phyloP scores from a whole-genome alignment of 2,329 filamentous ascomycete species.

The Penicillium aurantiogriseum region DNA sequence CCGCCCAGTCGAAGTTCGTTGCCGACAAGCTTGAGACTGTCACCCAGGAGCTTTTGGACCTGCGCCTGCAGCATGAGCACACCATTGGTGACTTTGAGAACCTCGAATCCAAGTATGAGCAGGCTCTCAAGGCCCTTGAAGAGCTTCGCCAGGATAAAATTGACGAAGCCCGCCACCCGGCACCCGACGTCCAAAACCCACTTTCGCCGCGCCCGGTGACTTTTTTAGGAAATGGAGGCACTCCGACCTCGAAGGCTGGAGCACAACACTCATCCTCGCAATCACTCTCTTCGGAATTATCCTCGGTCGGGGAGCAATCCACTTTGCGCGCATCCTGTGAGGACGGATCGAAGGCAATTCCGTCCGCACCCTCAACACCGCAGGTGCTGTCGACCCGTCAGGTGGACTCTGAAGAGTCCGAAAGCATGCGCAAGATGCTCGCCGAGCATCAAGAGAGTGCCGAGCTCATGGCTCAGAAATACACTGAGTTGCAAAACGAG shows the following conservation, averaged over 20 bases:
- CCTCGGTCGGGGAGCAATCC: constrained; percentile 76
- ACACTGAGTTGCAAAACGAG: constrained; percentile 76
- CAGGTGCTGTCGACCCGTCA: constrained; percentile 35
- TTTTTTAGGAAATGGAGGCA: constrained; percentile 78
- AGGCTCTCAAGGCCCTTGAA: constrained; percentile 75
- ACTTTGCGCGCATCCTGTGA: constrained; percentile 60
- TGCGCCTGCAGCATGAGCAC: constrained; percentile 85
- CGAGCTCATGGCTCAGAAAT: constrained; percentile 69
- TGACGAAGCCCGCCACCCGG: constrained; percentile 71
- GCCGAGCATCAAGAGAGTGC: constrained; percentile 75
- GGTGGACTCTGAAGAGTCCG: constrained; percentile 63
- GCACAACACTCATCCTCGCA: constrained; percentile 74
- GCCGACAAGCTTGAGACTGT: constrained; percentile 90
- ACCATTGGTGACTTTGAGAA: constrained; percentile 77
- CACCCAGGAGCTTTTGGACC: constrained; percentile 84
- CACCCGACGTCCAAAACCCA: constrained; percentile 39
- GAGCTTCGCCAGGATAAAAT: constrained; percentile 77
- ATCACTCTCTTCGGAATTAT: constrained; percentile 91
- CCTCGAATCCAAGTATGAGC: constrained; percentile 85
- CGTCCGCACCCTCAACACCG: constrained; percentile 35
- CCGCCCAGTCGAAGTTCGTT: constrained; percentile 79
- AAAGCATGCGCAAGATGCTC: constrained; percentile 67
- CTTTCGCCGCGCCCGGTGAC: constrained; percentile 62
- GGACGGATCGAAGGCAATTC: constrained; percentile 39
- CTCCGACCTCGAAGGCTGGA: constrained; percentile 68